phyloP scores from a whole-genome alignment of 306 rosid species.

The Mimosa bimucronata region DNA sequence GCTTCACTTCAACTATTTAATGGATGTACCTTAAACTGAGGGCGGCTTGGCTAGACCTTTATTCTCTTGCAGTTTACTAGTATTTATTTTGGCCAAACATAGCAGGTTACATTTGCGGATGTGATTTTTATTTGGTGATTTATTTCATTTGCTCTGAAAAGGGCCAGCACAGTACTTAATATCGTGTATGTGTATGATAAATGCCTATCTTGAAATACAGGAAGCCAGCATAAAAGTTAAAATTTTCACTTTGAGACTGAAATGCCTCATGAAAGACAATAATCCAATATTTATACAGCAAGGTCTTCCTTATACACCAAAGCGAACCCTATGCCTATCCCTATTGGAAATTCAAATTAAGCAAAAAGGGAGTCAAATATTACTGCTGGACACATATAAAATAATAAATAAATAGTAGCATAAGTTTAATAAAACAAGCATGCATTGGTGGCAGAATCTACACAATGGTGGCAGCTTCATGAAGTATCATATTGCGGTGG shows the following conservation, averaged over 20 bases:
- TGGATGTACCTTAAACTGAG: not conserved
- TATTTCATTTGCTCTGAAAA: not conserved
- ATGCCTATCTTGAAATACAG: not conserved
- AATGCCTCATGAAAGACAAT: not conserved
- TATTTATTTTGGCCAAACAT: not conserved
- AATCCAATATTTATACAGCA: not conserved
- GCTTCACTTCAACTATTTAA: constrained; percentile 7
- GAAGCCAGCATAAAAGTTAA: not conserved
- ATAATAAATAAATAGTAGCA: too few relatives aligned
- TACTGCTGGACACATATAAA: too few relatives aligned
- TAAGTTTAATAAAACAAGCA: too few relatives aligned
- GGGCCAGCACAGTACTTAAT: not conserved
- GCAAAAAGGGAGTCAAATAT: too few relatives aligned
- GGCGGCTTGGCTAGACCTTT: not conserved
- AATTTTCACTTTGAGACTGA: not conserved
- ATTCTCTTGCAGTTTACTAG: not conserved
- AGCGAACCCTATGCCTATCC: not conserved
- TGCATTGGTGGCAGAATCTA: too few relatives aligned
- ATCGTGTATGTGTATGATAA: not conserved
- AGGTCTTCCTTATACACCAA: not conserved
- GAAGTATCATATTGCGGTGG: too few relatives aligned
- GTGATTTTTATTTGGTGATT: not conserved
- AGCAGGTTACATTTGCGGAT: not conserved
- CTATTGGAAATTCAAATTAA: too few relatives aligned
- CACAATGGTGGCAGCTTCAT: too few relatives aligned